Conservation (phyloP, 2,329 filamentous ascomycete genomes). For the Chaetothyriales sp. region DNA sequence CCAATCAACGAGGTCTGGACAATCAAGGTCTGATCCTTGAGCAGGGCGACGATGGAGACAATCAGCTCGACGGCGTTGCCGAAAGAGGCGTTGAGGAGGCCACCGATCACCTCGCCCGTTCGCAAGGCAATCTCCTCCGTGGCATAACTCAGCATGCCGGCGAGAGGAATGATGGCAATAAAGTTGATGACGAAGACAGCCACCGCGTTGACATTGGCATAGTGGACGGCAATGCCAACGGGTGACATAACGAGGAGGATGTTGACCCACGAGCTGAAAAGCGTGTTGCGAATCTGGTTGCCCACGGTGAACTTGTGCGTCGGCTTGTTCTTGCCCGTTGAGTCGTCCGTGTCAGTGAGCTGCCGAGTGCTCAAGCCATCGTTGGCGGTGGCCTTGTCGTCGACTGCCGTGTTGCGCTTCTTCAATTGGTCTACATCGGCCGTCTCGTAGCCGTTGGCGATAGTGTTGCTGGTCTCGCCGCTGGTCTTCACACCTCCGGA, state of each 20-base stretch:
- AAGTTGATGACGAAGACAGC: constrained; percentile 82
- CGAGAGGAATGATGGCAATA: constrained; percentile 79
- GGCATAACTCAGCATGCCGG: constrained; percentile 71
- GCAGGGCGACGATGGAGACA: constrained; percentile 70
- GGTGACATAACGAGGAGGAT: constrained; percentile 52
- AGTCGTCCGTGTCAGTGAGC: constrained; percentile 6
- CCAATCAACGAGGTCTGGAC: constrained; percentile 88
- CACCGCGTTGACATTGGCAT: constrained; percentile 44
- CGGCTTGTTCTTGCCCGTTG: constrained; percentile 13
- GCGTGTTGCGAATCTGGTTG: constrained; percentile 58
- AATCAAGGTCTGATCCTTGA: constrained; percentile 61
- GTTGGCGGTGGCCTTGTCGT: constrained; percentile 7
- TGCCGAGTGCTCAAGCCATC: constrained; percentile 3
- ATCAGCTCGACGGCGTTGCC: constrained; percentile 86
- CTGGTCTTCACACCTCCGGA: constrained; percentile 6
- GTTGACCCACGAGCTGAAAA: constrained; percentile 80
- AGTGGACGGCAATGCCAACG: constrained; percentile 44
- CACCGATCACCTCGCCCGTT: constrained; percentile 74
- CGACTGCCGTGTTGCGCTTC: constrained; percentile 4
- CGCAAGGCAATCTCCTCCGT: constrained; percentile 76
- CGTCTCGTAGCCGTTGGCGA: constrained; percentile 1
- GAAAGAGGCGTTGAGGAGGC: constrained; percentile 79
- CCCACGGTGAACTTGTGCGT: constrained; percentile 37
- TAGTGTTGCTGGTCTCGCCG: constrained; percentile 1
- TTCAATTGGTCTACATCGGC: constrained; percentile 2